These are phyloP conservation scores for Pinus taeda DNA, from an alignment of 75 land plant species.

Conservation along the genomic window DNA sequence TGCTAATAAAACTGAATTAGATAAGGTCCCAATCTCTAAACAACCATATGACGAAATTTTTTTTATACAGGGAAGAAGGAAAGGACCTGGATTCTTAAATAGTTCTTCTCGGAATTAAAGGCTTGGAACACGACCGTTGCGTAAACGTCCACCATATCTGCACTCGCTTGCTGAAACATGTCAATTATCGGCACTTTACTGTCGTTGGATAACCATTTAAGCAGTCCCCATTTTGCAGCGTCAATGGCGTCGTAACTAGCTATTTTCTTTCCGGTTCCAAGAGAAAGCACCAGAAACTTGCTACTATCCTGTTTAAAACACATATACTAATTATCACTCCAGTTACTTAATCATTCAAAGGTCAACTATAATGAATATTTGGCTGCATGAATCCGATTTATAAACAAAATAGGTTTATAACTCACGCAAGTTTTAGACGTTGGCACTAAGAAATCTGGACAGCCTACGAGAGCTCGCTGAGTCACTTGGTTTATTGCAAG, in stretches of 20 bases:
- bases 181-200: constrained; percentile 13
- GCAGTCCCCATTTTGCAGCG: constrained; percentile 30
- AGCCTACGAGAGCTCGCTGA: neutral
- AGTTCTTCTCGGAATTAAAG: constrained; percentile 2
- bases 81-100: constrained; percentile 20
- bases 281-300: constrained; percentile 29
- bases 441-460: neutral
- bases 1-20: neutral
- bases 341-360: neutral
- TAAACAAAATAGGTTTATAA: neutral
- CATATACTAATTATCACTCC: neutral
- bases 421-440: neutral
- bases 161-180: constrained; percentile 19
- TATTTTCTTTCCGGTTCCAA: constrained; percentile 20
- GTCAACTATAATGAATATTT: neutral
- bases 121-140: constrained; percentile 9
- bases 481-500: neutral
- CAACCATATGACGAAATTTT: too few species aligned
- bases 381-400: too few species aligned
- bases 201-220: constrained; percentile 14
- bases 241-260: constrained; percentile 18
- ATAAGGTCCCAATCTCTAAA: too few species aligned
- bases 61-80: neutral
- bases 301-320: constrained; percentile 1
- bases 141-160: constrained; percentile 35